A percentile compares a stretch with the other conserved stretches of the same genome.
phyloP scores from a whole-genome alignment of 208 protist genomes.

The Vickermania ingenoplastis region DNA sequence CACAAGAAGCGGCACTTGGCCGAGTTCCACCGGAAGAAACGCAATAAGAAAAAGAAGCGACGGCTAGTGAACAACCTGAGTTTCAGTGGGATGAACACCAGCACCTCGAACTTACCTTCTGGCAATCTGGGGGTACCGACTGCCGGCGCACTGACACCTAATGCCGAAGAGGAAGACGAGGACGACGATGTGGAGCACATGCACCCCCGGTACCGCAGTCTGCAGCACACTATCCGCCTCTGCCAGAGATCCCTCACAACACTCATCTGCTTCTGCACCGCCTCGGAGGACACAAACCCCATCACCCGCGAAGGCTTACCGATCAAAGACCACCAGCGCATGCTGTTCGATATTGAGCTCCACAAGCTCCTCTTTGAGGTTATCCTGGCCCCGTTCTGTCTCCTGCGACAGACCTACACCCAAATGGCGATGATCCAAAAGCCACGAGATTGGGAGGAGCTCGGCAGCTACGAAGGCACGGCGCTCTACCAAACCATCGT shows the following conservation, averaged over 20 bases:
- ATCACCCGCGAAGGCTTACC: conserved; percentile 44
- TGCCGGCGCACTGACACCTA: not conserved
- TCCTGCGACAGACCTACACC: conserved; percentile 7
- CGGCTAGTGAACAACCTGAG: not conserved
- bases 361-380: conserved; percentile 69
- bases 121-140: not conserved
- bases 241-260: conserved; percentile 38
- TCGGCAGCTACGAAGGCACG: not conserved
- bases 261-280: conserved; percentile 60
- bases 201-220: conserved; percentile 12
- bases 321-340: conserved; percentile 41
- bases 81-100: not conserved
- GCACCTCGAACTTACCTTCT: not conserved
- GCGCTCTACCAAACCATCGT: not conserved
- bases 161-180: not conserved
- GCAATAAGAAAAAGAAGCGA: conserved; percentile 3
- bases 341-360: conserved; percentile 58
- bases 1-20: conserved; percentile 4
- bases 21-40: not conserved
- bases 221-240: conserved; percentile 26
- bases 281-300: conserved; percentile 28
- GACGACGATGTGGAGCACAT: not conserved
- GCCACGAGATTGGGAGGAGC: not conserved
- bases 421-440: not conserved
- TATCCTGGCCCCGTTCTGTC: conserved; percentile 44